Evolutionary conservation across 2,329 filamentous ascomycete genomes (phyloP).

Genomic region (Verticillium albo-atrum): DNA sequence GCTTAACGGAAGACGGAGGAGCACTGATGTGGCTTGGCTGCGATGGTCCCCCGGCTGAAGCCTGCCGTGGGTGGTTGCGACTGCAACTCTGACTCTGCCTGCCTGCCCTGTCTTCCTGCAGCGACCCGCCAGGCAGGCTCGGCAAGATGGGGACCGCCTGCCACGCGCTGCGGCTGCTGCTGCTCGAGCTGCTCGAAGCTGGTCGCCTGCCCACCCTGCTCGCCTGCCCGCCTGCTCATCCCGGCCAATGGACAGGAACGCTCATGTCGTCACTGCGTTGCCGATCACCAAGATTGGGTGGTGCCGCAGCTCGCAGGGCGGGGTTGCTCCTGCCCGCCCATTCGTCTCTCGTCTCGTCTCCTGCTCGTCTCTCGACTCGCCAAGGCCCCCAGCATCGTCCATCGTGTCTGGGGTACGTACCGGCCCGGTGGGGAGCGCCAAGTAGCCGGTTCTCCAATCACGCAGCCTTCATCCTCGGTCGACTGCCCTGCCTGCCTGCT

Average conservation of each 20-base stretch:
- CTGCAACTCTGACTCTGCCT: background rate
- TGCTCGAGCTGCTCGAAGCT: no score
- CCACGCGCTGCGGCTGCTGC: background rate
- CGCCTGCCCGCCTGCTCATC: no score
- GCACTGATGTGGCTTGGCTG: background rate
- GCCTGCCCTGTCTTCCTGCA: background rate
- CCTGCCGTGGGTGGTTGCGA: background rate
- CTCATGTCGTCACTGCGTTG: background rate
- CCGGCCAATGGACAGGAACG: background rate
- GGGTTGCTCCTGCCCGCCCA: background rate
- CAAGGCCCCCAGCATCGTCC: background rate
- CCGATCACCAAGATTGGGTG: background rate
- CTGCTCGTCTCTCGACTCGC: background rate
- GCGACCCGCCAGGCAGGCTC: background rate
- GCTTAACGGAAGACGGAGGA: background rate
- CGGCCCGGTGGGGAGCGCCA: background rate
- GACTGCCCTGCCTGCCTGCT: background rate
- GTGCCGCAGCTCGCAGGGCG: background rate
- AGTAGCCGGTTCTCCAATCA: background rate
- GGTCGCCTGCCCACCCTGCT: no score
- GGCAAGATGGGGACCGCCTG: background rate
- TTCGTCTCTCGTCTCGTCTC: no score
- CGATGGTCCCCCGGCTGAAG: background rate
- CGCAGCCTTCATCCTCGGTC: background rate
- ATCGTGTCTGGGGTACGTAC: background rate